Evolutionary conservation across 352 stramenopile genomes (phyloP), one percentile per base, ranked within the genome.

Genomic region (Pythium brachiatum): DNA sequence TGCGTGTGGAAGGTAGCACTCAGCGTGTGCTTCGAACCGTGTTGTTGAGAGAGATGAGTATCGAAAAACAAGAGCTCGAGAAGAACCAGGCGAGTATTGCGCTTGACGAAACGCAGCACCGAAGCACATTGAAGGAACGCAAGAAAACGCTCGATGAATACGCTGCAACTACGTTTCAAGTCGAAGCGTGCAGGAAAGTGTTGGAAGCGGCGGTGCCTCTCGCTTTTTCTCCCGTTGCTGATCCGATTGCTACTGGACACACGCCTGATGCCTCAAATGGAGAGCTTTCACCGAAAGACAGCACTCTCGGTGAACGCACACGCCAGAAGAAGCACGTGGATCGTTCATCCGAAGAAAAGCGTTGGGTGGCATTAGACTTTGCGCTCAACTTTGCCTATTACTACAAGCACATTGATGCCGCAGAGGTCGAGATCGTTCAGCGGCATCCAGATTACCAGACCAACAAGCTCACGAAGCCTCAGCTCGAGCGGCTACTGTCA

Each of bases 331-430:
- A 67, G 16, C 78, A 91, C 41, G 36, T 15, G 0, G 60, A 83
- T 20, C 76, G 81, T 16, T 68, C 75, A 0, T 21, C 32, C 0
- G 83, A 90, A 41, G 83, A 94, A 51, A 92, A 88, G 44, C 57
- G 66, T 7, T 94, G 85, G 85, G 68, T 94, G 1, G 55, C 64
- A 0, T 46, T 94, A 36, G 85, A 94, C 59, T 89, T 90, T 34
- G 43, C 71, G 44, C 44, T 79, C 1, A 78, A 86, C 38, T 83
- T 86, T 20, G 75, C 80, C 13, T 74, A 79, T 51, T 94, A 92
- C 54, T 89, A 90, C 69, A 89, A 90, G 50, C 57, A 73, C 47
- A 29, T 89, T 4, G 53, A 68, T 18, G 36, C 73, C 0, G 62
- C 75, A 16, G 78, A 92, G 39, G 75, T 89, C 0, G 83, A 94